A percentile compares a stretch with the other conserved stretches of the same genome.
Evolutionary conservation across 352 stramenopile species (phyloP).

Genomic region (Pythium volutum): DNA sequence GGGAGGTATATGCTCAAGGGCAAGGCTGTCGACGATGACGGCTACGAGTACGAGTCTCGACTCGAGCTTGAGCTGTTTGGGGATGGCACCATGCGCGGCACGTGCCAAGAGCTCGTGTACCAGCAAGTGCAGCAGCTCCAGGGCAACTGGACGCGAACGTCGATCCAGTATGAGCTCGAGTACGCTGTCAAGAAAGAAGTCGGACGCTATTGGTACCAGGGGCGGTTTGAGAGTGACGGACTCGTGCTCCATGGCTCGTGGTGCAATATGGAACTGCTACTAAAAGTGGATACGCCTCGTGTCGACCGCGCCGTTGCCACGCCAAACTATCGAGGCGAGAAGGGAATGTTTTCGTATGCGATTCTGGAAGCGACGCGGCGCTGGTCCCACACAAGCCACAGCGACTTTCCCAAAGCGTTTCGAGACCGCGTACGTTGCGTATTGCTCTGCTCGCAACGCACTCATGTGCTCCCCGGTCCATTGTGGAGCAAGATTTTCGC

Average conservation of each 20-base stretch:
- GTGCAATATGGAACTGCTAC: slow-evolving; percentile 42
- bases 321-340: slow-evolving; percentile 35
- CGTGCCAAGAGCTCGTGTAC: slow-evolving; percentile 55
- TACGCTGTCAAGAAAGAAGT: slow-evolving; percentile 64
- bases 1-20: slow-evolving; percentile 54
- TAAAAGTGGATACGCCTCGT: background rate
- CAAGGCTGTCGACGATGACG: slow-evolving; percentile 58
- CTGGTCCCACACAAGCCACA: slow-evolving; percentile 49
- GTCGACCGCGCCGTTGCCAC: background rate
- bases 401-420: slow-evolving; percentile 42
- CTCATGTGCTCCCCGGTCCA: slow-evolving; percentile 35
- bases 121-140: slow-evolving; percentile 41
- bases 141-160: slow-evolving; percentile 34
- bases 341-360: slow-evolving; percentile 57
- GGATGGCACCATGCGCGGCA: slow-evolving; percentile 33
- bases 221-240: slow-evolving; percentile 34
- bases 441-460: slow-evolving; percentile 46
- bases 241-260: slow-evolving; percentile 45
- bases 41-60: slow-evolving; percentile 71
- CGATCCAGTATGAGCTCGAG: slow-evolving; percentile 46
- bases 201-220: slow-evolving; percentile 51
- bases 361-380: slow-evolving; percentile 34
- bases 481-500: slow-evolving; percentile 54
- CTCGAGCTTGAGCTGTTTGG: slow-evolving; percentile 43
- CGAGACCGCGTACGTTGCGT: slow-evolving; percentile 32